These are phyloP conservation scores for Peronospora farinosa DNA, from an alignment of 352 stramenopile species.

Conservation along the genomic window DNA sequence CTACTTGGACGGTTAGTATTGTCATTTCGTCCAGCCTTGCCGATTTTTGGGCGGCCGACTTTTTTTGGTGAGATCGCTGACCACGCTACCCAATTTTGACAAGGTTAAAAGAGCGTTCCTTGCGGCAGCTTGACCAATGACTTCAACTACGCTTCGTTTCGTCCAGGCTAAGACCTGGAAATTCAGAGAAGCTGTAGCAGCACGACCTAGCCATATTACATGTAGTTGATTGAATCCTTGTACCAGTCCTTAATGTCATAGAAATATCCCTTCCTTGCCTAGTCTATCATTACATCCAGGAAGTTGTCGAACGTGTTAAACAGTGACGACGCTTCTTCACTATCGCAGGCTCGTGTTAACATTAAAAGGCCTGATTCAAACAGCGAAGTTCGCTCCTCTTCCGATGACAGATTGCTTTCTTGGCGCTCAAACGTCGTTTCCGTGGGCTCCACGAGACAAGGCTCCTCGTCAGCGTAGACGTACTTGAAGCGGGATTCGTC, in stretches of 20 bases:
- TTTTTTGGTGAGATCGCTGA: neutral
- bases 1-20: neutral
- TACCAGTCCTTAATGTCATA: neutral
- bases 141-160: neutral
- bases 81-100: neutral
- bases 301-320: conserved; percentile 72
- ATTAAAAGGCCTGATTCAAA: conserved; percentile 49
- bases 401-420: conserved; percentile 5
- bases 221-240: neutral
- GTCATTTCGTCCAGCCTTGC: no score
- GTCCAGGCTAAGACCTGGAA: neutral
- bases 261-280: conserved; percentile 4
- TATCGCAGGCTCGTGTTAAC: conserved; percentile 50
- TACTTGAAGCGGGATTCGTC: conserved; percentile 32
- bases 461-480: conserved; percentile 20
- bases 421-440: conserved; percentile 20
- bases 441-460: conserved; percentile 6
- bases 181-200: neutral
- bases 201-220: neutral
- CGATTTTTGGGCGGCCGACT: neutral
- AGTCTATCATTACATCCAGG: conserved; percentile 58
- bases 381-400: conserved; percentile 26
- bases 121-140: neutral
- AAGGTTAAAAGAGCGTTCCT: no score
- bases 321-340: conserved; percentile 48